Evolutionary conservation across 2,329 filamentous ascomycete species (phyloP).

Genomic region (Rhynchosporium agropyri): DNA sequence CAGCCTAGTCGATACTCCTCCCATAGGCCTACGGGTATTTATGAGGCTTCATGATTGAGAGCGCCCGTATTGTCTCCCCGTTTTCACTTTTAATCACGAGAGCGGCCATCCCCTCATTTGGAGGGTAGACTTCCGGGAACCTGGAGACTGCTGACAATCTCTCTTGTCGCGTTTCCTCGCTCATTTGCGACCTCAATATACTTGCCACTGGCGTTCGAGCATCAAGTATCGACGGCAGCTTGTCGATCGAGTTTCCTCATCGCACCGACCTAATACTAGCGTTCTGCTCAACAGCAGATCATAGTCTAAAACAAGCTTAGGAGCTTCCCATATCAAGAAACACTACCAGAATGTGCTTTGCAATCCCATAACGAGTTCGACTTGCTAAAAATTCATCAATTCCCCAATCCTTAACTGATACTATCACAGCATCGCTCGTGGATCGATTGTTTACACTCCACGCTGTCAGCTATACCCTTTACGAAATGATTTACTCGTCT

Average conservation of each 20-base stretch:
- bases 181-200: not conserved
- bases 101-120: not conserved
- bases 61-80: not conserved
- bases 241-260: constrained; percentile 4
- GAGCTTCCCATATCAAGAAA: not conserved
- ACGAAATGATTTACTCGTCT: constrained; percentile 11
- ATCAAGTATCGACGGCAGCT: not conserved
- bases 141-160: not conserved
- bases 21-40: not conserved
- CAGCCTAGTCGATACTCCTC: not conserved
- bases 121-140: not conserved
- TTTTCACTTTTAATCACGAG: not conserved
- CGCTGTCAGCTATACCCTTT: not conserved
- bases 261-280: constrained; percentile 1
- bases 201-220: not conserved
- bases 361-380: not conserved
- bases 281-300: not conserved
- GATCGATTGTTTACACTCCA: not conserved
- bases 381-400: not conserved
- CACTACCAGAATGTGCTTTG: constrained; percentile 4
- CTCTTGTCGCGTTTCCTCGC: not conserved
- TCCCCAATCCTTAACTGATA: not conserved
- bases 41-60: not conserved
- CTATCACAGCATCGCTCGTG: not conserved
- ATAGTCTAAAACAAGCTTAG: not conserved